Percentiles rank a stretch among this genome's conserved stretches.
Evolutionary conservation across 2,329 filamentous ascomycete genomes (phyloP).

Genomic region (Ascosphaera pollenicola): DNA sequence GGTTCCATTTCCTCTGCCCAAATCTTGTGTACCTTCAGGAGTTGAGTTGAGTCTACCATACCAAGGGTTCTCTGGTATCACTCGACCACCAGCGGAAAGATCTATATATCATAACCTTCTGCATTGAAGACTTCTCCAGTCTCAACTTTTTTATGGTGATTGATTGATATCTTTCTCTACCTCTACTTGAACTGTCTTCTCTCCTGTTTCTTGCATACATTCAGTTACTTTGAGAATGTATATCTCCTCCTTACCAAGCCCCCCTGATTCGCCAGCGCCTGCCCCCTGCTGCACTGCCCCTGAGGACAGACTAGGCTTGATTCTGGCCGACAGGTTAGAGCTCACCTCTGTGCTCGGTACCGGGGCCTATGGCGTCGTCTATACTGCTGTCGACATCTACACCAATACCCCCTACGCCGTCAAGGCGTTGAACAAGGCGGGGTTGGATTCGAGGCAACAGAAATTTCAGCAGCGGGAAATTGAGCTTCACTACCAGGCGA

Average conservation of each 20-base stretch:
- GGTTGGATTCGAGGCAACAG: constrained; percentile 67
- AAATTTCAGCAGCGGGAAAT: constrained; percentile 90
- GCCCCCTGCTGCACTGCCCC: constrained; percentile 36
- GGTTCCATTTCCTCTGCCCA: no score
- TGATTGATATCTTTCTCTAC: no score
- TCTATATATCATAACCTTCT: no score
- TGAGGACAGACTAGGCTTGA: constrained; percentile 66
- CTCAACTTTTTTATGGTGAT: no score
- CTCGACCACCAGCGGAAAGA: no score
- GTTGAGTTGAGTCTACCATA: no score
- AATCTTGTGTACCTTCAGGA: no score
- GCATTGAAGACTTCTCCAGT: no score
- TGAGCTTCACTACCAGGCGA: constrained; percentile 70
- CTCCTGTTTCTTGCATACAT: no score
- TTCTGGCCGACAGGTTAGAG: constrained; percentile 64
- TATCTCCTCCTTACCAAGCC: constrained; percentile 23
- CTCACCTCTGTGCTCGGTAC: constrained; percentile 71
- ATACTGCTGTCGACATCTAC: constrained; percentile 66
- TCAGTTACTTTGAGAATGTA: constrained; percentile 13
- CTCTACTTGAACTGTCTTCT: no score
- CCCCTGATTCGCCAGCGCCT: constrained; percentile 21
- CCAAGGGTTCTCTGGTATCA: no score
- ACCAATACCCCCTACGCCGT: constrained; percentile 73
- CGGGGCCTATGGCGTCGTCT: constrained; percentile 92
- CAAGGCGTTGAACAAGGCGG: constrained; percentile 88